phyloP scores from a whole-genome alignment of 1,139 yeast species.

The Geotrichum reessii region DNA sequence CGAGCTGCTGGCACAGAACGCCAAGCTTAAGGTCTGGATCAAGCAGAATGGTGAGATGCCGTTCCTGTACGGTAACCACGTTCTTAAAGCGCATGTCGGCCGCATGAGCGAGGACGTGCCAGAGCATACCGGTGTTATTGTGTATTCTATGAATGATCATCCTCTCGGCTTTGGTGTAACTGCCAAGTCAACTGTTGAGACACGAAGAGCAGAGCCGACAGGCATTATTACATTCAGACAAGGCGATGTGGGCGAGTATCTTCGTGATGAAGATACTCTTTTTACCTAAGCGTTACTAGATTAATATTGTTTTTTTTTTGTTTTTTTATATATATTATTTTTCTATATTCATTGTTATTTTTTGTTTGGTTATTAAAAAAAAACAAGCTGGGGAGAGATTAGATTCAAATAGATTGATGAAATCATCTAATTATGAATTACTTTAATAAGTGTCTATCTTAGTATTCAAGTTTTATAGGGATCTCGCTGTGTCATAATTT shows the following conservation, averaged over 20 bases:
- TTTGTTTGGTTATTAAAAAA: background rate
- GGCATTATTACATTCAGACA: slow-evolving; percentile 95
- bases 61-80: slow-evolving; percentile 91
- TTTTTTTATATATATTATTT: background rate
- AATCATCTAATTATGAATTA: background rate
- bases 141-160: slow-evolving; percentile 84
- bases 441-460: too few relatives aligned
- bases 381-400: background rate
- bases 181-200: slow-evolving; percentile 87
- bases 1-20: slow-evolving; percentile 74
- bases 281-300: slow-evolving; percentile 51
- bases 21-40: slow-evolving; percentile 93
- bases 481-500: too few relatives aligned
- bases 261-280: slow-evolving; percentile 95
- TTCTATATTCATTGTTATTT: background rate
- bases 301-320: slow-evolving; percentile 1
- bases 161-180: slow-evolving; percentile 96
- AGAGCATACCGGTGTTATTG: slow-evolving; percentile 93
- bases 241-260: slow-evolving; percentile 95
- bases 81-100: slow-evolving; percentile 92
- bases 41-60: slow-evolving; percentile 99
- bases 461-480: too few relatives aligned
- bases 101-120: slow-evolving; percentile 97
- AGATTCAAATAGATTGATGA: background rate
- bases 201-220: slow-evolving; percentile 83